phyloP scores from a whole-genome alignment of 129 eudicot species.

The Artemisia annua region DNA sequence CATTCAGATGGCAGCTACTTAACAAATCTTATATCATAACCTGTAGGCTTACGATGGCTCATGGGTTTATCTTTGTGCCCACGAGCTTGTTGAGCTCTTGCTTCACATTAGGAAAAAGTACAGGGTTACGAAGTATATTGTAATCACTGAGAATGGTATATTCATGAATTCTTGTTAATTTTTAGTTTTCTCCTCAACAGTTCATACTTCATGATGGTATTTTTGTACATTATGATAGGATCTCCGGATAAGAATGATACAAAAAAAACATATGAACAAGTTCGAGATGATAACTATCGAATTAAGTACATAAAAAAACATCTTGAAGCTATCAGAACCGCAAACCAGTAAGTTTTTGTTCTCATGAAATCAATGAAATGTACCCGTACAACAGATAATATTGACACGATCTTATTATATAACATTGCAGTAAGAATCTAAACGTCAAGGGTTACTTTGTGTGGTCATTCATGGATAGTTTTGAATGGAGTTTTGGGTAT shows the following conservation, averaged over 20 bases:
- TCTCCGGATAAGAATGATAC: background rate
- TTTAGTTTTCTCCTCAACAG: background rate
- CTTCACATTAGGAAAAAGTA: background rate
- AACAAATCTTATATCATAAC: background rate
- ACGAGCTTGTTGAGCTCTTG: slow-evolving; percentile 26
- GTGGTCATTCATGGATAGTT: slow-evolving; percentile 62
- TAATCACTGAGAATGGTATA: slow-evolving; percentile 37
- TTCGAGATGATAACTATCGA: slow-evolving; percentile 25
- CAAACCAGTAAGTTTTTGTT: slow-evolving; percentile 3
- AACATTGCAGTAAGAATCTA: slow-evolving; percentile 23
- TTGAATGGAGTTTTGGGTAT: slow-evolving; percentile 51
- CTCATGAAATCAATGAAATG: background rate
- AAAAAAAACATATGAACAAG: slow-evolving; percentile 25
- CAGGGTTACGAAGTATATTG: background rate
- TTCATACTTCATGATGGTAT: background rate
- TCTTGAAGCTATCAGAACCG: slow-evolving; percentile 22
- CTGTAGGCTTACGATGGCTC: slow-evolving; percentile 22
- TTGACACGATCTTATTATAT: background rate
- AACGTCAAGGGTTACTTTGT: slow-evolving; percentile 44
- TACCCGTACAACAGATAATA: background rate
- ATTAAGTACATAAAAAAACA: slow-evolving; percentile 20
- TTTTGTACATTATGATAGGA: slow-evolving; percentile 21
- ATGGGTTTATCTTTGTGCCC: slow-evolving; percentile 36
- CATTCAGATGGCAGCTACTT: background rate
- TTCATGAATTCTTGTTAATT: background rate